Evolutionary conservation across 306 rosid genomes (phyloP), one percentile per base, ranked within the genome.

Genomic region (Vigna mungo): DNA sequence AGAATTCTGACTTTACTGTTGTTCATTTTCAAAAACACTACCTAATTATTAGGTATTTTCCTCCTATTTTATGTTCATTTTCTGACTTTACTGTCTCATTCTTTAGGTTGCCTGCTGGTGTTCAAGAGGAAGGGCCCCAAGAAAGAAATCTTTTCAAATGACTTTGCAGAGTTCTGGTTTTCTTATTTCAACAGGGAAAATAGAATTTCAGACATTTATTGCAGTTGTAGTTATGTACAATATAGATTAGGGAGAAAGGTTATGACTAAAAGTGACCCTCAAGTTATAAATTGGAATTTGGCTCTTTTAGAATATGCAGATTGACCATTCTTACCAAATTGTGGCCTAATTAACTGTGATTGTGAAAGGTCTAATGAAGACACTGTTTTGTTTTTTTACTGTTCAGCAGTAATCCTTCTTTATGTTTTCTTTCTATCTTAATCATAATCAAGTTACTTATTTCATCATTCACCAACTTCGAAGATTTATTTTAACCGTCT

Each of bases 31-130:
- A 23, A 2, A 23, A 23, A 23, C 27, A 23, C 27, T 23, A 23
- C 27, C 27, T 23, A 23, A 23, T 32, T 36, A n/a, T 62, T 47
- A 34, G 20, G 32, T 14, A 62, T 62, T 12, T 15, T 62, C 15
- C 47, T 34, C 68, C 25, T 63, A 63, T 63, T 63, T 36, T 63
- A 36, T 63, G 48, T 17, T 63, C 47, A 37, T 37, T n/a, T 20
- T n/a, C 32, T 30, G 14, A 70, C 3, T n/a, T 34, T 58, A 3
- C 10, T 3, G 49, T 63, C 30, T 63, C 69, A 63, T 37, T n/a
- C 48, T 63, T 67, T 83, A 96, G 99, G 88, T 83, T 92, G 80
- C 83, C 93, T 20, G 71, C 43, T 20, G 88, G 89, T 71, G 88
- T 86, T 81, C 85, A 92, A 92, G 87, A 88, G 81, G 80, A 90